Evolutionary conservation across 106 monocot species (phyloP).

Genomic region (Triglochin maritima): DNA sequence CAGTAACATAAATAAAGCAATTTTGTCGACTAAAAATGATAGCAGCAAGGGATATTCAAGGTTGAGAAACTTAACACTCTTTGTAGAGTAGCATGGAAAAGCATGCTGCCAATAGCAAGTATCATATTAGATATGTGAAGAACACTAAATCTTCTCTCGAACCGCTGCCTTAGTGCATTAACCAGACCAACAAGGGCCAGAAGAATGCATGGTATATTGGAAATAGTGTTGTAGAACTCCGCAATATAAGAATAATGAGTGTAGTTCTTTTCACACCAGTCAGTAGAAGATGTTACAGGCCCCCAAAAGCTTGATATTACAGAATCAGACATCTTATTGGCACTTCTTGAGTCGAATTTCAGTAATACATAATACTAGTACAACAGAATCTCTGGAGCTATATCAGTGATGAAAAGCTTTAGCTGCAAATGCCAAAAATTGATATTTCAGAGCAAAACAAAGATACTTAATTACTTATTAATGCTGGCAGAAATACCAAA

Average conservation of each 20-base stretch:
- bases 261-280: constrained; percentile 33
- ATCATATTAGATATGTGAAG: constrained; percentile 32
- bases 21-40: too few relatives aligned
- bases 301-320: constrained; percentile 25
- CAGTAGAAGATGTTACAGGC: constrained; percentile 25
- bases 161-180: constrained; percentile 21
- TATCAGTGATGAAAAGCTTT: too few relatives aligned
- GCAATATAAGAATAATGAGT: constrained; percentile 23
- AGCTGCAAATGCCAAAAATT: too few relatives aligned
- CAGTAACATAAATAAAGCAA: too few relatives aligned
- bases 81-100: constrained; percentile 22
- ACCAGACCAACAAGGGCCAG: constrained; percentile 24
- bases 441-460: too few relatives aligned
- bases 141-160: constrained; percentile 26
- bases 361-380: neutral
- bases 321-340: constrained; percentile 9
- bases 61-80: constrained; percentile 11
- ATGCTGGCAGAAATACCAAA: too few relatives aligned
- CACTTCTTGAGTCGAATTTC: neutral
- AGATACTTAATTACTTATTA: too few relatives aligned
- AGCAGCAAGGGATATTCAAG: too few relatives aligned
- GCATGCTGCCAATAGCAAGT: constrained; percentile 28
- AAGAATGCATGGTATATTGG: constrained; percentile 29
- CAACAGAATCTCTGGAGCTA: too few relatives aligned
- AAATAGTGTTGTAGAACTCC: constrained; percentile 27